phyloP scores from a whole-genome alignment of 2,329 filamentous ascomycete species.

The Xylaria sp. region DNA sequence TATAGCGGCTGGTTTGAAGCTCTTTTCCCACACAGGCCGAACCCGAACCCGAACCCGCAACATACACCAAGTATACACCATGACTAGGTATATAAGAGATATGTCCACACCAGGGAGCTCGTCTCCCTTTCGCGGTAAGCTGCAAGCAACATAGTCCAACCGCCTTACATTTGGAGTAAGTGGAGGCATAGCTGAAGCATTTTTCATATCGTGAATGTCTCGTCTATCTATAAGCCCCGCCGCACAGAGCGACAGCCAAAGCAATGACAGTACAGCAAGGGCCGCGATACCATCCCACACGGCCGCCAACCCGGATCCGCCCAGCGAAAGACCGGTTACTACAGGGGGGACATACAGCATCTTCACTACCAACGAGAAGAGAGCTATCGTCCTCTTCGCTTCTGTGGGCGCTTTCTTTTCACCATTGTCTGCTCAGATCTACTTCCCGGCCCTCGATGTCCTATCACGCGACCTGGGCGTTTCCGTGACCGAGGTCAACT shows the following conservation, averaged over 20 bases:
- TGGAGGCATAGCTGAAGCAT: background rate
- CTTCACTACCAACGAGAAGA: constrained; percentile 40
- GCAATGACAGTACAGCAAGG: background rate
- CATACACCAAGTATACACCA: too few species aligned
- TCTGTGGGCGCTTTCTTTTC: constrained; percentile 42
- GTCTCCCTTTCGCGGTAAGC: too few species aligned
- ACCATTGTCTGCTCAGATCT: constrained; percentile 47
- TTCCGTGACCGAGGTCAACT: constrained; percentile 42
- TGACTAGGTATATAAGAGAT: too few species aligned
- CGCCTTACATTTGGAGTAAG: background rate
- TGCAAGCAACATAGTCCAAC: too few species aligned
- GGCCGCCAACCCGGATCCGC: constrained; percentile 9
- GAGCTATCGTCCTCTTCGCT: constrained; percentile 38
- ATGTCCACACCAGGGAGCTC: too few species aligned
- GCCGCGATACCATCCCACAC: background rate
- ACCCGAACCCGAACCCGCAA: too few species aligned
- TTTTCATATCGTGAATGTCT: constrained; percentile 9
- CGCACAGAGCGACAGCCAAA: background rate
- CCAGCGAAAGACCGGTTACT: constrained; percentile 9
- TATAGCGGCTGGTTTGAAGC: too few species aligned
- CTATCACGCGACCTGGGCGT: constrained; percentile 49
- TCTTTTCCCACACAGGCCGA: too few species aligned
- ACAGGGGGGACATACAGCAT: constrained; percentile 25
- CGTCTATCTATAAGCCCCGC: background rate
- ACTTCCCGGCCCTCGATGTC: constrained; percentile 51